phyloP scores from a whole-genome alignment of 2,329 filamentous ascomycete genomes.

The Lasiodiplodia gonubiensis region DNA sequence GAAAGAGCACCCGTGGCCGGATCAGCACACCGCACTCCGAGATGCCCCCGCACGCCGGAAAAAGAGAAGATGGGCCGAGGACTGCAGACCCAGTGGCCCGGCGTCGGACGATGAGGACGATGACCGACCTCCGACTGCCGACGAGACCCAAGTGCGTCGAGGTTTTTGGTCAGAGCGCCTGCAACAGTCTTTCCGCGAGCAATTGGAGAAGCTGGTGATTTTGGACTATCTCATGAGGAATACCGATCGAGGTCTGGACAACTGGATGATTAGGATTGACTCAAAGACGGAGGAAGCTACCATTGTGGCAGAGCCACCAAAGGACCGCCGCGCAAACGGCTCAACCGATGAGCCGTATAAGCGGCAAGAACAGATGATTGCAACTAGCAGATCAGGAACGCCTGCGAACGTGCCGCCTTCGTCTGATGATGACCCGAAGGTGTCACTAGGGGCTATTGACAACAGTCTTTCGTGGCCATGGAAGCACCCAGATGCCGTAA shows the following conservation, averaged over 20 bases:
- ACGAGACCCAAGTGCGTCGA: conserved; percentile 48
- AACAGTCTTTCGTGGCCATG: conserved; percentile 98
- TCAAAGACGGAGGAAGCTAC: conserved; percentile 81
- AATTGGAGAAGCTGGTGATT: conserved; percentile 95
- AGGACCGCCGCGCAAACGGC: conserved; percentile 53
- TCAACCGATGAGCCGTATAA: conserved; percentile 67
- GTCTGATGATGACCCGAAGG: conserved; percentile 56
- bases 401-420: conserved; percentile 56
- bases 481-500: conserved; percentile 92
- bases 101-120: conserved; percentile 68
- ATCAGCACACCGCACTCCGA: conserved; percentile 78
- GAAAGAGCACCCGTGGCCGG: conserved; percentile 94
- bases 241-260: conserved; percentile 93
- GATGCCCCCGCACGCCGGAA: conserved; percentile 70
- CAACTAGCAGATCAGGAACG: conserved; percentile 64
- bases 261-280: conserved; percentile 99
- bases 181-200: conserved; percentile 91
- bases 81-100: conserved; percentile 72
- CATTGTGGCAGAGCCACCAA: conserved; percentile 84
- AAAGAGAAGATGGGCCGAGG: conserved; percentile 74
- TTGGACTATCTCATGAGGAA: conserved; percentile 99
- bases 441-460: conserved; percentile 90
- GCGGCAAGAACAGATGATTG: conserved; percentile 83
- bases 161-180: conserved; percentile 88
- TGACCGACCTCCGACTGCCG: conserved; percentile 47